phyloP scores from a whole-genome alignment of 176 grass and related monocot species.

The Puya raimondii region DNA sequence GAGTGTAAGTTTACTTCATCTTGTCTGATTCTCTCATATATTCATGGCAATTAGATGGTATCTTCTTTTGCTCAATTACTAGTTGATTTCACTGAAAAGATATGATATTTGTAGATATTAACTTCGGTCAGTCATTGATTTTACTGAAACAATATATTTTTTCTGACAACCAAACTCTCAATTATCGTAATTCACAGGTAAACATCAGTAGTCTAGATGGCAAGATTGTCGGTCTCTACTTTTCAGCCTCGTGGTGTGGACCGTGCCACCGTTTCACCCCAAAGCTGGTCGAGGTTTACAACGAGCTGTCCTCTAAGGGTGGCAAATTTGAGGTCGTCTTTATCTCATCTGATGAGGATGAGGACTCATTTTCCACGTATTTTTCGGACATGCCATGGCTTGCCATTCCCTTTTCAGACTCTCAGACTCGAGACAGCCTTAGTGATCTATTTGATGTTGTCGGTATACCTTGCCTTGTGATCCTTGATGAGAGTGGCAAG shows the following conservation, averaged over 20 bases:
- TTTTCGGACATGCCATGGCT: constrained; percentile 27
- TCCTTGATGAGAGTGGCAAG: constrained; percentile 13
- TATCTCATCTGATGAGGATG: constrained; percentile 17
- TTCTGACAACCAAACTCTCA: background rate
- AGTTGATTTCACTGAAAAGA: background rate
- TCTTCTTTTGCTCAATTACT: background rate
- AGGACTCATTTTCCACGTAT: constrained; percentile 10
- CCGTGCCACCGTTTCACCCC: constrained; percentile 19
- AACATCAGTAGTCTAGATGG: constrained; percentile 13
- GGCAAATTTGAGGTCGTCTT: constrained; percentile 22
- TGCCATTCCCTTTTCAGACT: constrained; percentile 18
- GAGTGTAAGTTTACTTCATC: background rate
- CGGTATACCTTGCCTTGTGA: constrained; percentile 12
- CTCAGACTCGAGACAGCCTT: constrained; percentile 5
- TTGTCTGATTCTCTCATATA: background rate
- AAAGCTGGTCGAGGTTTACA: constrained; percentile 17
- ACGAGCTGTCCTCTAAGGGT: constrained; percentile 5
- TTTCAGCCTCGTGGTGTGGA: constrained; percentile 24
- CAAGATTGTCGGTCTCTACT: constrained; percentile 22
- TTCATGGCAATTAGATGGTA: background rate
- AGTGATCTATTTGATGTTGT: constrained; percentile 10
- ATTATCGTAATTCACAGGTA: constrained; percentile 10
- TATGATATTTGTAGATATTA: background rate
- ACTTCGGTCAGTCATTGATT: background rate
- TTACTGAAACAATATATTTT: background rate